These are phyloP conservation scores for Solioccasus polychromus DNA, from an alignment of 768 basidiomycete species.

Conservation along the genomic window DNA sequence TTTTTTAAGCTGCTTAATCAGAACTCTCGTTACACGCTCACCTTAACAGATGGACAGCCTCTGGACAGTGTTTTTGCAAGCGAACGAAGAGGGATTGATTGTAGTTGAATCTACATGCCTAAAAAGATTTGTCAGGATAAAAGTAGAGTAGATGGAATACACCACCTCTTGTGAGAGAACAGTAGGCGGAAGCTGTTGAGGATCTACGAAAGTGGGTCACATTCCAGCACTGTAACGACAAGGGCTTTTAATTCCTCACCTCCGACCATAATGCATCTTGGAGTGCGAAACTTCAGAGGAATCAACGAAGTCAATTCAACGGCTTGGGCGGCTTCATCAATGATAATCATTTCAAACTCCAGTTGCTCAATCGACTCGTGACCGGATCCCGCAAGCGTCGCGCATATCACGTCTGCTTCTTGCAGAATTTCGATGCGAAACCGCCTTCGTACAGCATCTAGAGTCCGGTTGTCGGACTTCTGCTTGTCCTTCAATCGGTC, in stretches of 20 bases:
- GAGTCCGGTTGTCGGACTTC: slow-evolving; percentile 73
- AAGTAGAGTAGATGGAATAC: slow-evolving; percentile 25
- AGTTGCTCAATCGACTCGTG: slow-evolving; percentile 80
- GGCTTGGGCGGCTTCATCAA: slow-evolving; percentile 97
- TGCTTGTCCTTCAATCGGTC: slow-evolving; percentile 81
- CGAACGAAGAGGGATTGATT: slow-evolving; percentile 93
- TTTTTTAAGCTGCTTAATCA: background rate
- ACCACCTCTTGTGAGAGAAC: slow-evolving; percentile 63
- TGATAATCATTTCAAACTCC: slow-evolving; percentile 94
- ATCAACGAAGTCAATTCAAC: slow-evolving; percentile 94
- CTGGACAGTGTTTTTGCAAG: slow-evolving; percentile 71
- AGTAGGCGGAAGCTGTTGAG: slow-evolving; percentile 95
- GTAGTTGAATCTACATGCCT: slow-evolving; percentile 74
- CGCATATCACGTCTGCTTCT: slow-evolving; percentile 91
- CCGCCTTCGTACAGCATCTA: slow-evolving; percentile 77
- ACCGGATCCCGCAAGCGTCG: slow-evolving; percentile 90
- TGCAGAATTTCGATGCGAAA: slow-evolving; percentile 72
- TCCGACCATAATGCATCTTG: slow-evolving; percentile 91
- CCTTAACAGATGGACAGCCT: slow-evolving; percentile 92
- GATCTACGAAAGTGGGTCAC: slow-evolving; percentile 44
- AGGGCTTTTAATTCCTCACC: slow-evolving; percentile 36
- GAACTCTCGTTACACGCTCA: slow-evolving; percentile 28
- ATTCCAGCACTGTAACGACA: background rate
- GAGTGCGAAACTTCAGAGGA: slow-evolving; percentile 84
- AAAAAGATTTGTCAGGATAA: slow-evolving; percentile 1